Evolutionary conservation across 2,329 filamentous ascomycete species (phyloP), one percentile per base, ranked within the genome.

Genomic region (Aplosporella prunicola): DNA sequence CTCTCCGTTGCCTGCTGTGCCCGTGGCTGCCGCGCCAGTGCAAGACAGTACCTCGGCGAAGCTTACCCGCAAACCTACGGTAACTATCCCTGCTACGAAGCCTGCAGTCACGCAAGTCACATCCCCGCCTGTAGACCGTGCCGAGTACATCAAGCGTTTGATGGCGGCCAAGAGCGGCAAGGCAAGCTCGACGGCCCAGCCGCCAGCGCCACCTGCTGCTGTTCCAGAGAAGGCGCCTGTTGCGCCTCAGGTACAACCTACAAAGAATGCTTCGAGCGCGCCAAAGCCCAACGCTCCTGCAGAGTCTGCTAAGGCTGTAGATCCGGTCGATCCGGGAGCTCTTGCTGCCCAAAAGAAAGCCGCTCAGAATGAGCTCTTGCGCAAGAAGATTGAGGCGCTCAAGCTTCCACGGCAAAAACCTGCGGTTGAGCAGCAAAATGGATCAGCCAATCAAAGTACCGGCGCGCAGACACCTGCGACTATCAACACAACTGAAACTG

Each of bases 381-480:
- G 84, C 45, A 75, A 85, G 52, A 86, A 85, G 47, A 79, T 93
- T 52, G 83, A 86, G 42, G 80, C 80, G n/a, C 44, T 58, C 25
- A 36, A 34, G n/a, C 20, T 43, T 16, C 32, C 23, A 18, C 40
- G 27, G 18, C 25, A 29, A 9, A 39, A 34, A 15, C 7, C n/a
- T n/a, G n/a, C n/a, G n/a, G n/a, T n/a, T n/a, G n/a, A n/a, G n/a
- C n/a, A n/a, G n/a, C n/a, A n/a, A n/a, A n/a, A n/a, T n/a, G n/a
- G n/a, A n/a, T n/a, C n/a, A n/a, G n/a, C n/a, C n/a, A n/a, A n/a
- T n/a, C n/a, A n/a, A n/a, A n/a, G n/a, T n/a, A n/a, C n/a, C n/a
- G n/a, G n/a, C n/a, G n/a, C n/a, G n/a, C n/a, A n/a, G n/a, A n/a
- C n/a, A n/a, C n/a, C n/a, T n/a, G n/a, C n/a, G n/a, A n/a, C n/a